Percentiles rank a stretch among this genome's conserved stretches.
These are phyloP conservation scores for Spencermartinsiella ligniputridi DNA, from an alignment of 1,139 yeast species.

Conservation along the genomic window DNA sequence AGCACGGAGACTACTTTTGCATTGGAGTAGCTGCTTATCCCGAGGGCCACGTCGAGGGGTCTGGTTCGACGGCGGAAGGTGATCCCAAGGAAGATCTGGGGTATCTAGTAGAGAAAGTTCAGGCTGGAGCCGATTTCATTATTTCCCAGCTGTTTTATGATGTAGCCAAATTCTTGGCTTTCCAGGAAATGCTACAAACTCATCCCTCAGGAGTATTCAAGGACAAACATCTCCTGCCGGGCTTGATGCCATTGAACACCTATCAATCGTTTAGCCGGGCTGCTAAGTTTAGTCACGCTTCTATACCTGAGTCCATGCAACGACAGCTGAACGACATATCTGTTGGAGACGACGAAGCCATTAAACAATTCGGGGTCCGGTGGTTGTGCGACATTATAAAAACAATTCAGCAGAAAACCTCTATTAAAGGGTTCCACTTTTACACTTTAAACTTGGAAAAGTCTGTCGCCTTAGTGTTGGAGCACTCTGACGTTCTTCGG, in stretches of 20 bases:
- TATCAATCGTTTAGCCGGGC: conserved; percentile 83
- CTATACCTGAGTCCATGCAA: conserved; percentile 60
- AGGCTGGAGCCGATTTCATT: conserved; percentile 93
- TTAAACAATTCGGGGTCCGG: conserved; percentile 79
- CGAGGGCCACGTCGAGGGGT: conserved; percentile 88
- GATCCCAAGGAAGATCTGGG: conserved; percentile 64
- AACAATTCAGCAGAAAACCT: conserved; percentile 47
- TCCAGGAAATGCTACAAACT: conserved; percentile 44
- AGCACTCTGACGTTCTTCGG: conserved; percentile 43
- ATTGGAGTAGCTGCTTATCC: conserved; percentile 95
- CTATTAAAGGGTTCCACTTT: conserved; percentile 78
- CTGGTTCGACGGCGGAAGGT: conserved; percentile 58
- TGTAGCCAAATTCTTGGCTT: conserved; percentile 50
- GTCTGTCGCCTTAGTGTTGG: conserved; percentile 80
- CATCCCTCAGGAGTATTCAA: conserved; percentile 41
- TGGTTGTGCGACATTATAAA: conserved; percentile 62
- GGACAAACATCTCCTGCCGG: conserved; percentile 71
- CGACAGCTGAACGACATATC: conserved; percentile 52
- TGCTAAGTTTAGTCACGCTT: conserved; percentile 83
- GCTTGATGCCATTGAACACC: conserved; percentile 95
- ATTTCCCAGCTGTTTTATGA: conserved; percentile 84
- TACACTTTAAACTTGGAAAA: conserved; percentile 87
- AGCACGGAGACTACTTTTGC: conserved; percentile 73
- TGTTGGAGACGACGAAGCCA: conserved; percentile 75
- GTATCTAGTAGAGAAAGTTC: conserved; percentile 72